phyloP scores from a whole-genome alignment of 1,284 basidiomycete species.

The Volvariella surrecta region DNA sequence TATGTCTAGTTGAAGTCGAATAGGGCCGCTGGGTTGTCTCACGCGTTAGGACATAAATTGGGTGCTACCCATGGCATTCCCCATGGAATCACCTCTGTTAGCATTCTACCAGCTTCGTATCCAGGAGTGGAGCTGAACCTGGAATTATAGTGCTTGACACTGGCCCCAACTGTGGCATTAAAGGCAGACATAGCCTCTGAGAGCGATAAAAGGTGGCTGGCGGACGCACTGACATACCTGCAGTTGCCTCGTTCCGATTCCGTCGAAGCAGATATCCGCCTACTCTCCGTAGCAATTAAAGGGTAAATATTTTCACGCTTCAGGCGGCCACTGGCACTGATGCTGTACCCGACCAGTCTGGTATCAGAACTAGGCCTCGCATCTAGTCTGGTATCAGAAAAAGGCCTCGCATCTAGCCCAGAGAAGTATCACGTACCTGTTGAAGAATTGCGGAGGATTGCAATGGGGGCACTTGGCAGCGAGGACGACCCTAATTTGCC shows the following conservation, averaged over 20 bases:
- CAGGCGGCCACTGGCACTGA: constrained; percentile 1
- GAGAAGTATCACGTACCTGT: constrained; percentile 51
- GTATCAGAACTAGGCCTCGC: not conserved
- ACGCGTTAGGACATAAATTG: constrained; percentile 66
- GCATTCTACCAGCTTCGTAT: constrained; percentile 12
- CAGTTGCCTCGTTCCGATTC: constrained; percentile 50
- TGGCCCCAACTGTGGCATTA: constrained; percentile 53
- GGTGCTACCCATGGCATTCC: constrained; percentile 72
- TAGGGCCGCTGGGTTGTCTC: constrained; percentile 61
- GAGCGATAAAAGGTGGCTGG: constrained; percentile 51
- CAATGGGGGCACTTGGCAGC: constrained; percentile 35
- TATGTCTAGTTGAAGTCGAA: not conserved
- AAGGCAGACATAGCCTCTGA: constrained; percentile 45
- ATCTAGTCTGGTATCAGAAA: constrained; percentile 40
- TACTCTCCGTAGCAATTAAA: constrained; percentile 44
- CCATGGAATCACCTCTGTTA: constrained; percentile 75
- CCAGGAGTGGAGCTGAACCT: constrained; percentile 3
- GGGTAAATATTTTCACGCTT: constrained; percentile 28
- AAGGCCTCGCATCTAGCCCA: constrained; percentile 51
- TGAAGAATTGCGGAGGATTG: constrained; percentile 42
- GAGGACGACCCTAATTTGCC: constrained; percentile 26
- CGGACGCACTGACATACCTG: constrained; percentile 47
- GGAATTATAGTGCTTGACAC: constrained; percentile 57
- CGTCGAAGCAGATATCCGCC: constrained; percentile 46
- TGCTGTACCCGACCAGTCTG: not conserved